A percentile compares a stretch with the other conserved stretches of the same genome.
Conservation (phyloP, 176 grass and related monocot species). For the Musa troglodytarum region DNA sequence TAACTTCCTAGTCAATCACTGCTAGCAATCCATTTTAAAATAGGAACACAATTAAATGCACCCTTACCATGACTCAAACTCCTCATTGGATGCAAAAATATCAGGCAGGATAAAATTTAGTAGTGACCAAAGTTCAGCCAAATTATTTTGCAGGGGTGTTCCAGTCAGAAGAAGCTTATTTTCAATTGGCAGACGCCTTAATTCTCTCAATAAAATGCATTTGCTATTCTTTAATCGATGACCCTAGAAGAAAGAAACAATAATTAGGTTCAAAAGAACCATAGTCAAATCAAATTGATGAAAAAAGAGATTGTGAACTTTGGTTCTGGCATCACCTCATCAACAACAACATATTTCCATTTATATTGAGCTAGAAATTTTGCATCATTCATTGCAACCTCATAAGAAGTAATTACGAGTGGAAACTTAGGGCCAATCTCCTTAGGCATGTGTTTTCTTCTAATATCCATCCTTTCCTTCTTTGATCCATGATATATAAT, state of each 20-base stretch:
- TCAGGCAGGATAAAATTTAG: conserved; percentile 97
- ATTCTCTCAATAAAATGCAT: conserved; percentile 60
- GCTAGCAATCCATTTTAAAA: background rate
- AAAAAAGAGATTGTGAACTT: conserved; percentile 2
- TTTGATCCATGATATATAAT: conserved; percentile 84
- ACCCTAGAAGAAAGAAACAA: conserved; percentile 42
- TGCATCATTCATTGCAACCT: conserved; percentile 69
- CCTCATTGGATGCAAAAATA: conserved; percentile 83
- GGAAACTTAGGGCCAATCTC: conserved; percentile 52
- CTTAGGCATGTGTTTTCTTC: conserved; percentile 77
- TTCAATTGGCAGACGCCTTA: conserved; percentile 76
- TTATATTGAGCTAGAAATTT: conserved; percentile 57
- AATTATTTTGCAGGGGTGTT: conserved; percentile 94
- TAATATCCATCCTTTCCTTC: conserved; percentile 49
- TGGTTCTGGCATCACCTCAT: conserved; percentile 48
- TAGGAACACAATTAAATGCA: background rate
- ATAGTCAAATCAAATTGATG: conserved; percentile 7
- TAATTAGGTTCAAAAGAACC: background rate
- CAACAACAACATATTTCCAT: conserved; percentile 93
- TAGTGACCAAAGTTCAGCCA: conserved; percentile 94
- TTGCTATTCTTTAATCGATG: conserved; percentile 95
- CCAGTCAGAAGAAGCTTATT: conserved; percentile 97
- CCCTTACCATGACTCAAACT: conserved; percentile 97
- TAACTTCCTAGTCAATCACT: background rate
- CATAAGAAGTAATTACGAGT: conserved; percentile 75